Percentiles rank a stretch among this genome's conserved stretches.
Conservation (phyloP, 495 filamentous ascomycete genomes). For the Neurospora sp. region DNA sequence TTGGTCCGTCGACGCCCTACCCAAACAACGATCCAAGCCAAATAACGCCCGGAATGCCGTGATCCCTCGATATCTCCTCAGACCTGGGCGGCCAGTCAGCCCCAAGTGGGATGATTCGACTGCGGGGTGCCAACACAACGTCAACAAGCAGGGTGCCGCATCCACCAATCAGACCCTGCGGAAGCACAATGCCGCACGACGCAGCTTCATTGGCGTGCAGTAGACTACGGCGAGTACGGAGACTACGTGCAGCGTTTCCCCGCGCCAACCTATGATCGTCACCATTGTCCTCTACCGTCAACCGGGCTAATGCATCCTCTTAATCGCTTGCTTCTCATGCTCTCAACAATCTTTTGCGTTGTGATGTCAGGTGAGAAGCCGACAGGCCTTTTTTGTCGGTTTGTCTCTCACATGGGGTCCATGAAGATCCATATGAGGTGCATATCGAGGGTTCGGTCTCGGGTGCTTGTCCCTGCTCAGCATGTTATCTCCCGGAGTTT, state of each 20-base stretch:
- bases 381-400: neutral
- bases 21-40: neutral
- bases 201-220: neutral
- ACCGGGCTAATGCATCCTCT: neutral
- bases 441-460: neutral
- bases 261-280: neutral
- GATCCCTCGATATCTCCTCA: neutral
- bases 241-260: neutral
- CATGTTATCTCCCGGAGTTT: neutral
- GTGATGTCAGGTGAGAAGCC: neutral
- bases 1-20: neutral
- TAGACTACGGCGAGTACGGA: neutral
- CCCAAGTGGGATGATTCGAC: neutral
- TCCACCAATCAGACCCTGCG: neutral
- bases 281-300: neutral
- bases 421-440: neutral
- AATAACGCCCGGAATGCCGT: neutral
- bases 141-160: neutral
- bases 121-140: neutral
- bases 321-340: neutral
- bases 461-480: neutral
- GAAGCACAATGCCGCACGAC: neutral
- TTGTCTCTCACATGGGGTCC: neutral
- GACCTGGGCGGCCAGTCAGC: neutral
- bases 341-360: neutral